Evolutionary conservation across 2,329 filamentous ascomycete species (phyloP), one percentile per base, ranked within the genome.

Genomic region (Cytospora paraplurivora): DNA sequence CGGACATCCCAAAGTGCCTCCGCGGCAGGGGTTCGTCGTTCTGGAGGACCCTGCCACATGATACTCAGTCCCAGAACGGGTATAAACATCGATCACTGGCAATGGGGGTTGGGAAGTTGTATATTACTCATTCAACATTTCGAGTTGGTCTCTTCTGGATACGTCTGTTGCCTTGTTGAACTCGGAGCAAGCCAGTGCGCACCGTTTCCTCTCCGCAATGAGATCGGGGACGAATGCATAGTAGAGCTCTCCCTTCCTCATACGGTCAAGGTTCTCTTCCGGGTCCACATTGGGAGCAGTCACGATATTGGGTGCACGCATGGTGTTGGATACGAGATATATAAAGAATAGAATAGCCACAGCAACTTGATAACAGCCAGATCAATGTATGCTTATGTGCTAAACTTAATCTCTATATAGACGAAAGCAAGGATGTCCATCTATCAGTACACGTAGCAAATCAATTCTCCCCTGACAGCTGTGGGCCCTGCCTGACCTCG

Each of bases 101-200:
- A 56, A 55, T n/a, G 52, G 38, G 56, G 32, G 52, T 12, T 44
- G 3, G 41, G 44, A 19, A 33, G 10, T 37, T 47, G 58, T 32
- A 80, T 84, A 80, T 80, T 80, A 93, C 91, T 88, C 84, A 77
- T 84, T 85, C 83, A 87, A 93, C 49, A 93, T 76, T 71, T 90
- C 84, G 1, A 90, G 82, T 41, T 86, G 78, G 38, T 80, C 79
- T 63, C 91, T 81, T 49, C 91, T 83, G 2, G 85, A 75, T 6
- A 84, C 80, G 7, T 88, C 82, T 0, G 82, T 83, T 0, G 85
- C 82, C 55, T 78, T 80, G 74, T 92, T 93, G 77, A 87, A 92
- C 32, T 79, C 79, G 27, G 81, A 74, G 69, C 83, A 86, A 0
- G 90, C 89, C 37, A 78, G 74, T 50, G 81, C 81, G 73, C 88